These are phyloP conservation scores for Orbilia oligospora DNA, from an alignment of 2,329 filamentous ascomycete species.

Conservation along the genomic window DNA sequence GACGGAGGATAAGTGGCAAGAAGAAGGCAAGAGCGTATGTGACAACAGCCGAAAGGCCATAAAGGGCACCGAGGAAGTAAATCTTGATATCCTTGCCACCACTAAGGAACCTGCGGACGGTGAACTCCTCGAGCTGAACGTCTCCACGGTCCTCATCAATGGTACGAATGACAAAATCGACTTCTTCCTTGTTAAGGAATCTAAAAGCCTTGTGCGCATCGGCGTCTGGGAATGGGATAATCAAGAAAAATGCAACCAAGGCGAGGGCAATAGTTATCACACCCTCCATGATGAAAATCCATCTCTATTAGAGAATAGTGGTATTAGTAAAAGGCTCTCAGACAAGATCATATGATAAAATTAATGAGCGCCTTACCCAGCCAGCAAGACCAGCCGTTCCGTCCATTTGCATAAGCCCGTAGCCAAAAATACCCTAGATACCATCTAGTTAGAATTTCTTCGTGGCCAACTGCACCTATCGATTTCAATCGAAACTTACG, in stretches of 20 bases:
- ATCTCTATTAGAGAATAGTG: constrained; percentile 22
- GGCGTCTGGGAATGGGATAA: constrained; percentile 77
- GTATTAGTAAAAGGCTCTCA: background rate
- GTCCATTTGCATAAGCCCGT: constrained; percentile 72
- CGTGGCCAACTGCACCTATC: constrained; percentile 48
- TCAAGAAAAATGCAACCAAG: constrained; percentile 72
- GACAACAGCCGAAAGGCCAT: constrained; percentile 78
- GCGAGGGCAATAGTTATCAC: constrained; percentile 72
- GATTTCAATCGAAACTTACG: constrained; percentile 66
- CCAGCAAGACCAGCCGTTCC: constrained; percentile 70
- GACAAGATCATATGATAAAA: too few species aligned
- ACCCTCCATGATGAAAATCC: constrained; percentile 65
- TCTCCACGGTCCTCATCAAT: constrained; percentile 75
- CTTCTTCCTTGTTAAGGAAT: constrained; percentile 72
- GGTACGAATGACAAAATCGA: constrained; percentile 65
- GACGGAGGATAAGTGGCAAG: constrained; percentile 79
- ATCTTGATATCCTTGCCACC: constrained; percentile 65
- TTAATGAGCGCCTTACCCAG: constrained; percentile 68
- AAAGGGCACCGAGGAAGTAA: constrained; percentile 70
- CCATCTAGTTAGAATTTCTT: constrained; percentile 71
- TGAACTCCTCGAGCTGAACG: constrained; percentile 69
- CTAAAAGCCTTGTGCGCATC: constrained; percentile 67
- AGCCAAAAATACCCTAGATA: constrained; percentile 79
- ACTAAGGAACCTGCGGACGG: constrained; percentile 76
- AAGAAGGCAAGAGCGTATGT: constrained; percentile 84